These are phyloP conservation scores for Agrostemma githago DNA, from an alignment of 148 eudicot genomes.

Conservation along the genomic window DNA sequence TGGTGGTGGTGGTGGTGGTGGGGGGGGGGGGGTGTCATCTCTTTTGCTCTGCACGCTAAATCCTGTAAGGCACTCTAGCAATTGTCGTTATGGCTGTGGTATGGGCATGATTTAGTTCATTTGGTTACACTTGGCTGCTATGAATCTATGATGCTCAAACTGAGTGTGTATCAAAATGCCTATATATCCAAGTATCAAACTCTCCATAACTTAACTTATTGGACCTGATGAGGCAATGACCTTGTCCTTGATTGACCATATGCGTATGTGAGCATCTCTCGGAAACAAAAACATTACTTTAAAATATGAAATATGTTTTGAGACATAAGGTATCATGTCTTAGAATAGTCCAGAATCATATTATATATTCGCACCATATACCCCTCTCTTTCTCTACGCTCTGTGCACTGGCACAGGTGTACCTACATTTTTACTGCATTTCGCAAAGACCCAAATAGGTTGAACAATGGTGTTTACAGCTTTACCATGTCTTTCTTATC, in stretches of 20 bases:
- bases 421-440: neutral
- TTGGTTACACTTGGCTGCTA: neutral
- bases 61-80: neutral
- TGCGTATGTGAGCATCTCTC: neutral
- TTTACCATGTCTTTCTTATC: too few species aligned
- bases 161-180: too few species aligned
- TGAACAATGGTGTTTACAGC: neutral
- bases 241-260: neutral
- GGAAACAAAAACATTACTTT: neutral
- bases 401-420: neutral
- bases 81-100: neutral
- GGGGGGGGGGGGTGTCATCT: too few species aligned
- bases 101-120: neutral
- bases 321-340: neutral
- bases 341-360: too few species aligned
- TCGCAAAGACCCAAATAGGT: neutral
- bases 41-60: neutral
- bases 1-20: too few species aligned
- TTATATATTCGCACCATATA: neutral
- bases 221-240: too few species aligned
- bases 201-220: neutral
- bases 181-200: neutral
- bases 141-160: neutral
- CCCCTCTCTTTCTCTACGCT: neutral
- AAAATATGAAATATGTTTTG: neutral